Evolutionary conservation across 2,329 filamentous ascomycete genomes (phyloP).

Genomic region (Verticillium nonalfalfae): DNA sequence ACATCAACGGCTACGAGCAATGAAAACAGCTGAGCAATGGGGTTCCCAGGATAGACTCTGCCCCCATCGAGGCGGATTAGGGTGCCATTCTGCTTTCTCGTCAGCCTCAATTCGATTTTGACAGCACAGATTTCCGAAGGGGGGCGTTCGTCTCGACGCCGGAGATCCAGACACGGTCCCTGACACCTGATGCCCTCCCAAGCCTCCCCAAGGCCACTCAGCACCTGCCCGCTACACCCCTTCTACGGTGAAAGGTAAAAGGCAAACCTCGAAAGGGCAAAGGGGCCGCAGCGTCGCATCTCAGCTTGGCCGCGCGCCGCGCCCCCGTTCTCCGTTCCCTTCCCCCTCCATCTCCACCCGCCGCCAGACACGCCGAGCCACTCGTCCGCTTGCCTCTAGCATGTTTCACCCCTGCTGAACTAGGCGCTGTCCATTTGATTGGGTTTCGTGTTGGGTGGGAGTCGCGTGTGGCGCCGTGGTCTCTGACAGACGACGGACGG

Average conservation of each 20-base stretch:
- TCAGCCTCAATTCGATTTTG: background rate
- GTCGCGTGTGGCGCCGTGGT: background rate
- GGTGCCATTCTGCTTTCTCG: background rate
- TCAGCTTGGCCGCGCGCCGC: background rate
- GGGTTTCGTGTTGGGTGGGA: background rate
- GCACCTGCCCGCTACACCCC: background rate
- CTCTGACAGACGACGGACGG: background rate
- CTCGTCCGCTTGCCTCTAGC: background rate
- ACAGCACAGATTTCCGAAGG: background rate
- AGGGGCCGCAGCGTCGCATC: background rate
- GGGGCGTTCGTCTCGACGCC: background rate
- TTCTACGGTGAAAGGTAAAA: too few species aligned
- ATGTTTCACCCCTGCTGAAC: background rate
- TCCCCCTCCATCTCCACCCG: background rate
- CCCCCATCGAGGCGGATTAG: background rate
- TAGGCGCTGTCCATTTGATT: background rate
- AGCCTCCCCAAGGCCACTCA: background rate
- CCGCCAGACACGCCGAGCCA: background rate
- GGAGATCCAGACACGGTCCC: background rate
- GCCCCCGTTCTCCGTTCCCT: background rate
- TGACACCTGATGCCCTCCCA: background rate
- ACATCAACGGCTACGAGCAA: background rate
- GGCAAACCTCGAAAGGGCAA: background rate
- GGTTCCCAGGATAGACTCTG: background rate
- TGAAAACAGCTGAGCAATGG: too few species aligned